A percentile compares a stretch with the other conserved stretches of the same genome.
Conservation (phyloP, 2,329 filamentous ascomycete species). For the Gnomoniopsis smithogilvyi region DNA sequence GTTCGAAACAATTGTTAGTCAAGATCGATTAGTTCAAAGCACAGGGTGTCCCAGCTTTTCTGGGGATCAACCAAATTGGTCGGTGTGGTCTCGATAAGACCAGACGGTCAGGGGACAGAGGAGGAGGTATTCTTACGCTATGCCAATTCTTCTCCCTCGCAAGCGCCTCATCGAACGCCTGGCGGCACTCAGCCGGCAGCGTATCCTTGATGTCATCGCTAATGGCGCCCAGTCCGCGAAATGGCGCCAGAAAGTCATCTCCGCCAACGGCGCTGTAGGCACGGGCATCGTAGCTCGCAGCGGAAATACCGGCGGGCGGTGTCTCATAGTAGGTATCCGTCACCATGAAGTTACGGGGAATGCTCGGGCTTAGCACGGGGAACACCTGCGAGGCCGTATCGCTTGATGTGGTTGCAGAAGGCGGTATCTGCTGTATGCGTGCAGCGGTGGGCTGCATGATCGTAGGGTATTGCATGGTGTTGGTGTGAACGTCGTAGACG, state of each 20-base stretch:
- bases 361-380: conserved; percentile 43
- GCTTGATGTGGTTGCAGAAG: conserved; percentile 31
- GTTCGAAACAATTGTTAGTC: background rate
- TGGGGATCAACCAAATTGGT: no score
- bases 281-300: conserved; percentile 40
- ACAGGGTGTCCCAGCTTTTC: no score
- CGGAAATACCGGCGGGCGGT: conserved; percentile 44
- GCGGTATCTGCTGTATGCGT: conserved; percentile 70
- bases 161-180: conserved; percentile 67
- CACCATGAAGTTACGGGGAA: conserved; percentile 55
- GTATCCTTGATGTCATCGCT: conserved; percentile 63
- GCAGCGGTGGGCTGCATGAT: conserved; percentile 88
- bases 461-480: conserved; percentile 81
- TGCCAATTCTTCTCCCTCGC: conserved; percentile 70
- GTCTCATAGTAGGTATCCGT: conserved; percentile 54
- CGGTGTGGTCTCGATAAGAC: no score
- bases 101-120: background rate
- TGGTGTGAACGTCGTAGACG: conserved; percentile 92
- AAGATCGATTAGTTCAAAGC: no score
- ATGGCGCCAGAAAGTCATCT: conserved; percentile 47
- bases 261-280: conserved; percentile 32
- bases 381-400: conserved; percentile 36
- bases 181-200: conserved; percentile 67
- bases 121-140: conserved; percentile 23
- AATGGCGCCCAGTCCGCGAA: conserved; percentile 61